Percentiles rank a stretch among this genome's conserved stretches.
Conservation (phyloP, 805 yeast genomes). For the Candida pseudofarinosa region DNA sequence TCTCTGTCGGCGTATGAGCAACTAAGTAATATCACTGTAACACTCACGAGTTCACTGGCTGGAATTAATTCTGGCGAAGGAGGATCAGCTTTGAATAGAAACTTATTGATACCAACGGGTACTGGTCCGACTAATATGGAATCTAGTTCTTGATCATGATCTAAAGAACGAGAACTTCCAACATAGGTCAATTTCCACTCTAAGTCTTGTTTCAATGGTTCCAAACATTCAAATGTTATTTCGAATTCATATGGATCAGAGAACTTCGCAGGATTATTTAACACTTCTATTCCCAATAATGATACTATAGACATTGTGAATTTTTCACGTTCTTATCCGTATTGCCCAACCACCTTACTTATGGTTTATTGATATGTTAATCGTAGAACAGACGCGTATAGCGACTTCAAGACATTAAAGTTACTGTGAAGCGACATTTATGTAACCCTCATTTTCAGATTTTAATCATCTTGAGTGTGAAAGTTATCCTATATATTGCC, state of each 20-base stretch:
- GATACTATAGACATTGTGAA: slow-evolving; percentile 84
- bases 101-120: slow-evolving; percentile 94
- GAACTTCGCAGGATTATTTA: slow-evolving; percentile 93
- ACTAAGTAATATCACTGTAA: slow-evolving; percentile 87
- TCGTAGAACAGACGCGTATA: neutral
- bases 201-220: slow-evolving; percentile 83
- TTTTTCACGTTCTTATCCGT: neutral
- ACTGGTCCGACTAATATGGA: slow-evolving; percentile 98
- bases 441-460: neutral
- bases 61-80: slow-evolving; percentile 96
- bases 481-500: neutral
- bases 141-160: slow-evolving; percentile 95
- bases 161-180: slow-evolving; percentile 89
- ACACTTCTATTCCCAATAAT: slow-evolving; percentile 81
- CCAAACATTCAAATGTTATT: slow-evolving; percentile 95
- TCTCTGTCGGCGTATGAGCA: slow-evolving; percentile 93
- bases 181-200: slow-evolving; percentile 98
- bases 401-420: slow-evolving; percentile 2
- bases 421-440: neutral
- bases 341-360: neutral
- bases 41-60: slow-evolving; percentile 90
- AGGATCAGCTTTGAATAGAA: slow-evolving; percentile 90
- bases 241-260: slow-evolving; percentile 93
- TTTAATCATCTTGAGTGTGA: neutral
- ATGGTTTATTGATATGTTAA: neutral